Conservation (phyloP, 2,329 filamentous ascomycete genomes). For the Cladosporium sphaerospermum region DNA sequence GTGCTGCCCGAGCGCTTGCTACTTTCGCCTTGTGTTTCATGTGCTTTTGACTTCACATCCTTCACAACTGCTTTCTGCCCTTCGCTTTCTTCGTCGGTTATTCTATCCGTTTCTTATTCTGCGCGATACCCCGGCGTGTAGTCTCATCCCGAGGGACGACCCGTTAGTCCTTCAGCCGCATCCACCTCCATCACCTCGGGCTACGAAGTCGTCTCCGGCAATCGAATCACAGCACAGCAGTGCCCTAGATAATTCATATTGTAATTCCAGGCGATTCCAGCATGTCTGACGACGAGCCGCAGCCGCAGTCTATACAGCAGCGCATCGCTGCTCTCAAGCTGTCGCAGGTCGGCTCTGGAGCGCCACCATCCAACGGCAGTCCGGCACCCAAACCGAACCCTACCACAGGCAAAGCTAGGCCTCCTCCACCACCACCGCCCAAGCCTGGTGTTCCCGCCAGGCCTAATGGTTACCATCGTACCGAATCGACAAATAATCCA, state of each 20-base stretch:
- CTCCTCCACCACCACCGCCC: conserved; percentile 32
- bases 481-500: conserved; percentile 36
- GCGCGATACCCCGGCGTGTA: no score
- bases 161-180: no score
- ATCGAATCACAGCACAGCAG: no score
- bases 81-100: no score
- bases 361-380: not conserved
- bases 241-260: no score
- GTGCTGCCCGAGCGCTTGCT: not conserved
- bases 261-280: not conserved
- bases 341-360: conserved; percentile 33
- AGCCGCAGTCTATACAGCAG: conserved; percentile 35
- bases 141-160: no score
- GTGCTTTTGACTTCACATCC: not conserved
- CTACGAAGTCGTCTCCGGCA: no score
- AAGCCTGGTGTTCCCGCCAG: conserved; percentile 22
- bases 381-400: not conserved
- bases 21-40: not conserved
- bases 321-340: conserved; percentile 45
- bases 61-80: not conserved
- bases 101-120: no score
- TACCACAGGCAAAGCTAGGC: conserved; percentile 29
- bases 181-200: no score
- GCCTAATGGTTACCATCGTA: conserved; percentile 22
- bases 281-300: conserved; percentile 22